phyloP scores from a whole-genome alignment of 192 early-diverging fungal genomes.

The Linnemannia schmuckeri region DNA sequence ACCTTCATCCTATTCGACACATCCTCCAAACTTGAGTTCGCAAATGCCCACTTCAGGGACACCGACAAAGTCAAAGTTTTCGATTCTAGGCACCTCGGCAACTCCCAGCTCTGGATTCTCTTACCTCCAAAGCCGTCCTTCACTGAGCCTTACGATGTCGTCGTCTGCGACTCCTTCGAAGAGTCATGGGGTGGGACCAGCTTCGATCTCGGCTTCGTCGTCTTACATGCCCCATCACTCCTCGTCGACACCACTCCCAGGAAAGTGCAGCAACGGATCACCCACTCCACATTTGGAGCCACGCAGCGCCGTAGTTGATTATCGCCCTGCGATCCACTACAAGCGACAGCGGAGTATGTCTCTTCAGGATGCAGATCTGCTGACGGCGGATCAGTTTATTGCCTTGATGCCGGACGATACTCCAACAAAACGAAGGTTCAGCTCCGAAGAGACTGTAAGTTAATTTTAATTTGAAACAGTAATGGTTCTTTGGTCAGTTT shows the following conservation, averaged over 20 bases:
- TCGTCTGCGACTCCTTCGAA: background rate
- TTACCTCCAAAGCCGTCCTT: background rate
- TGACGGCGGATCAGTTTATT: constrained; percentile 54
- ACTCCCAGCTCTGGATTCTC: background rate
- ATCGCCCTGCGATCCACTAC: constrained; percentile 24
- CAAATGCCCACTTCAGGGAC: background rate
- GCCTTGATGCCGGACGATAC: constrained; percentile 43
- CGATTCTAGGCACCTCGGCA: constrained; percentile 7
- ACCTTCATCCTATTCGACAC: background rate
- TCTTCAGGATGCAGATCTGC: constrained; percentile 47
- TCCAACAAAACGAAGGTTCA: constrained; percentile 40
- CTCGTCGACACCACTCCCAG: constrained; percentile 1
- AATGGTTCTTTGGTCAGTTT: background rate
- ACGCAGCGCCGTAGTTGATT: constrained; percentile 35
- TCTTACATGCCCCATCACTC: constrained; percentile 2
- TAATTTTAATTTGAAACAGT: background rate
- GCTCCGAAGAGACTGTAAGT: constrained; percentile 48
- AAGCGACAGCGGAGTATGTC: constrained; percentile 54
- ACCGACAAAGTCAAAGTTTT: constrained; percentile 11
- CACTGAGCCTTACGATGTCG: background rate
- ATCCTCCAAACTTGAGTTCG: background rate
- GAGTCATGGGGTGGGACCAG: too few species aligned
- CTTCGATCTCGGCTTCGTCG: background rate
- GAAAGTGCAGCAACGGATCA: background rate
- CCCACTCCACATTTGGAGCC: constrained; percentile 33